phyloP scores from a whole-genome alignment of 169 alveolate species.

The Eimeria brunetti region DNA sequence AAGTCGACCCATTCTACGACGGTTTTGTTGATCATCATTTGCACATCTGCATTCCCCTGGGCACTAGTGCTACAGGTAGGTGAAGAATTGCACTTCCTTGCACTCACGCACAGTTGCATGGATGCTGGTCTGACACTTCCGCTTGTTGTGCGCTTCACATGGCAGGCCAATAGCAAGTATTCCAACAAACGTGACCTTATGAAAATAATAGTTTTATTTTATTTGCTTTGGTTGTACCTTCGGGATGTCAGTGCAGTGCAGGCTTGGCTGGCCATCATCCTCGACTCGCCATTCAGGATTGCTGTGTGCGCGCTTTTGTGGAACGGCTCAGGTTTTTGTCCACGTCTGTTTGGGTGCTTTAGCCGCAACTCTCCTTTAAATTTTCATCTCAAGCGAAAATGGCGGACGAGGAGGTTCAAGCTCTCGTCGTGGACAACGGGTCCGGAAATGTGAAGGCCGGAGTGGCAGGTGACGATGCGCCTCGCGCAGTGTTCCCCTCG shows the following conservation, averaged over 20 bases:
- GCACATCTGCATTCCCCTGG: constrained; percentile 77
- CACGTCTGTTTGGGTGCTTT: constrained; percentile 65
- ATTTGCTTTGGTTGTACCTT: constrained; percentile 13
- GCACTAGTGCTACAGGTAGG: constrained; percentile 73
- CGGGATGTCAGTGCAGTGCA: constrained; percentile 46
- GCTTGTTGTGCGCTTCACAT: constrained; percentile 42
- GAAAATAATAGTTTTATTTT: not conserved
- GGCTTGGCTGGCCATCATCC: constrained; percentile 1
- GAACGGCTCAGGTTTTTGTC: constrained; percentile 56
- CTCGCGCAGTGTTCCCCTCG: constrained; percentile 99
- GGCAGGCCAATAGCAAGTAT: constrained; percentile 1
- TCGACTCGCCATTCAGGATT: not conserved
- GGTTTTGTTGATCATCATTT: constrained; percentile 63
- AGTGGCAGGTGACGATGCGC: constrained; percentile 99
- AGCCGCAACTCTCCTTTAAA: constrained; percentile 28
- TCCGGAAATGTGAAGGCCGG: constrained; percentile 99
- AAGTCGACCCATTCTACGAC: constrained; percentile 53
- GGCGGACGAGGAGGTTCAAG: constrained; percentile 95
- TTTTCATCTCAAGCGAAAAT: constrained; percentile 58
- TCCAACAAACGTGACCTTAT: not conserved
- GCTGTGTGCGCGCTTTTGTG: constrained; percentile 72
- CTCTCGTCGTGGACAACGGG: constrained; percentile 99
- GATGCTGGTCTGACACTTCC: constrained; percentile 65
- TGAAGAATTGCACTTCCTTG: constrained; percentile 23
- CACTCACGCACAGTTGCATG: constrained; percentile 38